Evolutionary conservation across 2,329 filamentous ascomycete genomes (phyloP).

Genomic region (Xylariaceae sp.): DNA sequence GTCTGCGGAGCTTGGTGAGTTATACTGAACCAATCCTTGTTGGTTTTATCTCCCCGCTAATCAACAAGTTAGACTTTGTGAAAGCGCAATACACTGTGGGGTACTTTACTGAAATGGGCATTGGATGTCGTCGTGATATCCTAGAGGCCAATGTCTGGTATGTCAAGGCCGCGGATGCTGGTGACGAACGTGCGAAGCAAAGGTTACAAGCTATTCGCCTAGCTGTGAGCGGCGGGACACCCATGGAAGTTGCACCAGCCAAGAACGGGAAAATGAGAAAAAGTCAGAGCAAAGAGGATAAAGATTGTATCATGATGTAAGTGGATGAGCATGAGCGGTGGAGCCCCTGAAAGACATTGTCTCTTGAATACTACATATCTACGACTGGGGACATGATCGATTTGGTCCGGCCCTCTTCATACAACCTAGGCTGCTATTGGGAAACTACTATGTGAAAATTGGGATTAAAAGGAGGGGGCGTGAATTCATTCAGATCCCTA

Average conservation of each 20-base stretch:
- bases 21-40: not conserved
- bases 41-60: constrained; percentile 15
- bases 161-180: constrained; percentile 86
- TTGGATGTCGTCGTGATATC: constrained; percentile 89
- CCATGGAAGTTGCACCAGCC: constrained; percentile 52
- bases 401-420: not conserved
- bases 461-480: constrained; percentile 8
- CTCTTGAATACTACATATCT: constrained; percentile 14
- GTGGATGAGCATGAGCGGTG: constrained; percentile 9
- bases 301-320: constrained; percentile 56
- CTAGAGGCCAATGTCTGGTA: constrained; percentile 98
- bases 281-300: constrained; percentile 37
- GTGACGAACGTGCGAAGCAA: constrained; percentile 83
- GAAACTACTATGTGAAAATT: constrained; percentile 2
- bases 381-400: constrained; percentile 1
- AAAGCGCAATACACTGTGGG: constrained; percentile 91
- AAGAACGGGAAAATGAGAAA: constrained; percentile 49
- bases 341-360: not conserved
- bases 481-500: constrained; percentile 4
- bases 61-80: constrained; percentile 47
- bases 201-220: constrained; percentile 80
- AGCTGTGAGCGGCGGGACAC: constrained; percentile 58
- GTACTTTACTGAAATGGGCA: constrained; percentile 98
- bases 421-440: not conserved
- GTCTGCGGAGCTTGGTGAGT: constrained; percentile 78